These are phyloP conservation scores for Fusarium acutatum DNA, from an alignment of 2,329 filamentous ascomycete species.

Conservation along the genomic window DNA sequence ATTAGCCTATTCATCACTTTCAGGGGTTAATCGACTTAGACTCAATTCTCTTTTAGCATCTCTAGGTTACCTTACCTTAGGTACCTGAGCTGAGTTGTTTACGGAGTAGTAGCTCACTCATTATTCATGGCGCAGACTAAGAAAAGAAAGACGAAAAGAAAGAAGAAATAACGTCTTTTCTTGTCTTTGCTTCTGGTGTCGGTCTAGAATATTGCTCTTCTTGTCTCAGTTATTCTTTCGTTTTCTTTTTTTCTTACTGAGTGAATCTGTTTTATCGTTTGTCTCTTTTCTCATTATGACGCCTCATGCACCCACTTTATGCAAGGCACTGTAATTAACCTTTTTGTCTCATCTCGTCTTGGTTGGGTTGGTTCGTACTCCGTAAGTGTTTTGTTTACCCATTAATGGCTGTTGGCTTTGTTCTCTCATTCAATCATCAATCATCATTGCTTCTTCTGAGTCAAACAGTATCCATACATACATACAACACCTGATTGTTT, in stretches of 20 bases:
- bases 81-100: not conserved
- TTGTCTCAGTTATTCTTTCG: not conserved
- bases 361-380: not conserved
- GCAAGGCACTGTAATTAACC: constrained; percentile 21
- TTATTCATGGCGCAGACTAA: not conserved
- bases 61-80: not conserved
- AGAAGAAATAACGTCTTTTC: not conserved
- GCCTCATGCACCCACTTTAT: constrained; percentile 25
- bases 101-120: not conserved
- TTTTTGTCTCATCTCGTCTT: not conserved
- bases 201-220: constrained; percentile 36
- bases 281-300: constrained; percentile 23
- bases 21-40: not conserved
- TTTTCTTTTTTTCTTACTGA: not conserved
- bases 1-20: constrained; percentile 28
- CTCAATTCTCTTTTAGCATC: not conserved
- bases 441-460: constrained; percentile 10
- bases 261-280: not conserved
- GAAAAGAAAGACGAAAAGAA: not conserved
- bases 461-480: not conserved
- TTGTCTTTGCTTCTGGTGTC: constrained; percentile 21
- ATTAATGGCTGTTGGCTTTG: not conserved
- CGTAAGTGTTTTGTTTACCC: not conserved
- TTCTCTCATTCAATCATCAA: constrained; percentile 3
- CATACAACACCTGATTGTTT: not conserved